These are phyloP conservation scores for Ophiostoma tasmaniense DNA, from an alignment of 2,329 filamentous ascomycete genomes.

Conservation along the genomic window DNA sequence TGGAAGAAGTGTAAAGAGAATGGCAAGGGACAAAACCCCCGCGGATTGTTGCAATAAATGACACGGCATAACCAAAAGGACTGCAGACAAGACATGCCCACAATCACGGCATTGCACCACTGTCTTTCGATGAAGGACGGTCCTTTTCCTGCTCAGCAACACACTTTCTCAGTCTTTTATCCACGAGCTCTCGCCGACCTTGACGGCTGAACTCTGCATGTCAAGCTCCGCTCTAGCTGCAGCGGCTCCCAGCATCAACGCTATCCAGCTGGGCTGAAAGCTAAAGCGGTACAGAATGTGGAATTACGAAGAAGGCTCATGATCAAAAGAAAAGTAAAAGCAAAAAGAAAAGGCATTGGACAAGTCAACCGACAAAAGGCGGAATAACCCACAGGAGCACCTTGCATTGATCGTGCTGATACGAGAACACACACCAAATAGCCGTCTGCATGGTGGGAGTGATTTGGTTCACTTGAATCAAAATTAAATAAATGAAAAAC, in stretches of 20 bases:
- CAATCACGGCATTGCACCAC: neutral
- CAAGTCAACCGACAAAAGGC: neutral
- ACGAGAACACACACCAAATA: neutral
- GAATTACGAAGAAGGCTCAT: neutral
- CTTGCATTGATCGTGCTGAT: slow-evolving; percentile 1
- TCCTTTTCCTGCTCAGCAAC: neutral
- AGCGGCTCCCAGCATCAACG: neutral
- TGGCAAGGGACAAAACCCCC: neutral
- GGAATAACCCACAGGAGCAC: slow-evolving; percentile 2
- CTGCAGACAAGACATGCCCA: neutral
- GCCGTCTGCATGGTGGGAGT: neutral
- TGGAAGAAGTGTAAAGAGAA: neutral
- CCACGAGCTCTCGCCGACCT: neutral
- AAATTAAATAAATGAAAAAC: no score
- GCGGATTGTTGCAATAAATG: neutral
- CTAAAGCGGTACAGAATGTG: neutral
- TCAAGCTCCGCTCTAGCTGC: slow-evolving; percentile 1
- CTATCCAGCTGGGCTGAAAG: neutral
- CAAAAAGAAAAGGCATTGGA: neutral
- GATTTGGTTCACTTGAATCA: no score
- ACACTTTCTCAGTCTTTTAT: neutral
- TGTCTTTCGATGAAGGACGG: neutral
- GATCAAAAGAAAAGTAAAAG: neutral
- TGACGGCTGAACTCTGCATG: slow-evolving; percentile 1
- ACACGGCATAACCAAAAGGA: neutral